Evolutionary conservation across 2,329 filamentous ascomycete genomes (phyloP).

Genomic region (Fusarium luffae): DNA sequence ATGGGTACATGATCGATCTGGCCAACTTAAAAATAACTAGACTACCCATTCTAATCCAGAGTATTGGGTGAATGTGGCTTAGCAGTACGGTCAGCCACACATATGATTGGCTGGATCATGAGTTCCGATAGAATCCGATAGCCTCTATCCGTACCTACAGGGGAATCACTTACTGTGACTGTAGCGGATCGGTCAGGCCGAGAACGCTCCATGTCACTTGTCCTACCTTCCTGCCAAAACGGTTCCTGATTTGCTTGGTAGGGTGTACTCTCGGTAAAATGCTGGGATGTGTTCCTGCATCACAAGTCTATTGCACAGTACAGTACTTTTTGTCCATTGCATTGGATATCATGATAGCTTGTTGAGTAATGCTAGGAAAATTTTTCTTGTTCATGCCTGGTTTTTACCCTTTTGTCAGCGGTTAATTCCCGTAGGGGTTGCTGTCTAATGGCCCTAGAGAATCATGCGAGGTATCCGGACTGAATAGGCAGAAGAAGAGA

Average conservation of each 20-base stretch:
- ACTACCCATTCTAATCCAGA: background rate
- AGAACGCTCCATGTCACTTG: constrained; percentile 26
- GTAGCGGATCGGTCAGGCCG: constrained; percentile 42
- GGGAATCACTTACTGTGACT: background rate
- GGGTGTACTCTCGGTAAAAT: constrained; percentile 5
- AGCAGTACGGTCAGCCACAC: constrained; percentile 23
- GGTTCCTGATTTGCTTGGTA: constrained; percentile 9
- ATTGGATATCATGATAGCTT: background rate
- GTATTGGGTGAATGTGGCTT: constrained; percentile 27
- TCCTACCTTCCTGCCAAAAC: constrained; percentile 33
- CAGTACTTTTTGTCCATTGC: background rate
- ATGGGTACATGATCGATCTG: constrained; percentile 37
- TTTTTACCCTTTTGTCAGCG: constrained; percentile 18
- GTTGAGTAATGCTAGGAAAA: background rate
- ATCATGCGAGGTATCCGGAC: constrained; percentile 4
- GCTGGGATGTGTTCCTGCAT: constrained; percentile 34
- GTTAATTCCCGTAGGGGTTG: constrained; percentile 9
- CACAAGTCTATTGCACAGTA: constrained; percentile 2
- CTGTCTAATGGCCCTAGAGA: constrained; percentile 11
- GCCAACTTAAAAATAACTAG: constrained; percentile 16
- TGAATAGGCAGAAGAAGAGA: constrained; percentile 7
- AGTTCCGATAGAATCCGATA: constrained; percentile 31
- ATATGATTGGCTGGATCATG: constrained; percentile 30
- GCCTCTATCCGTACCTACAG: background rate
- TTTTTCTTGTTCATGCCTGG: background rate